These are phyloP conservation scores for Suillus paluster DNA, from an alignment of 768 basidiomycete genomes.

Conservation along the genomic window DNA sequence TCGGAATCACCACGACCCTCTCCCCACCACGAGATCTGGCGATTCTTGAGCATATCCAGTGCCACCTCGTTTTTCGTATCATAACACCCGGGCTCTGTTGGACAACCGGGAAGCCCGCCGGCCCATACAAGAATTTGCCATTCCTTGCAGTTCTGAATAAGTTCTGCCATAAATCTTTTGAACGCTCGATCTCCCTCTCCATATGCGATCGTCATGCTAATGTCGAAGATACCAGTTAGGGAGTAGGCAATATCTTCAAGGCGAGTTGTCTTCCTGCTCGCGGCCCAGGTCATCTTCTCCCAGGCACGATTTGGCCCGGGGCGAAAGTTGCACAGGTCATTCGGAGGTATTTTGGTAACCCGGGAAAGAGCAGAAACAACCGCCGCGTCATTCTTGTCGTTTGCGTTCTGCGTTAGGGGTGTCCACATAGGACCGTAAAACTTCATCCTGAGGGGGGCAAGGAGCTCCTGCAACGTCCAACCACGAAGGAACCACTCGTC, in stretches of 20 bases:
- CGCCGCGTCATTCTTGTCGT: conserved; percentile 9
- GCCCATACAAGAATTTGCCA: conserved; percentile 14
- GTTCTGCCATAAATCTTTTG: conserved; percentile 14
- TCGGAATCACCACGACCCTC: conserved; percentile 2
- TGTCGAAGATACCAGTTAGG: conserved; percentile 19
- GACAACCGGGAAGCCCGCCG: neutral
- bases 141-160: conserved; percentile 13
- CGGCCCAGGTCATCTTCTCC: conserved; percentile 18
- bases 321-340: conserved; percentile 8
- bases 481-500: conserved; percentile 21
- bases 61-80: neutral
- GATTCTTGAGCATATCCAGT: conserved; percentile 3
- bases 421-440: conserved; percentile 19
- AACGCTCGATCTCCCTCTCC: conserved; percentile 22
- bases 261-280: conserved; percentile 19
- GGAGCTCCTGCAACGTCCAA: conserved; percentile 16
- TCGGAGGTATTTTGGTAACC: conserved; percentile 10
- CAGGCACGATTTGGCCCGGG: conserved; percentile 9
- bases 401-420: neutral
- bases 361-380: neutral
- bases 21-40: conserved; percentile 7
- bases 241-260: conserved; percentile 22
- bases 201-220: conserved; percentile 18
- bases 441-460: conserved; percentile 18
- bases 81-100: conserved; percentile 2